Conservation (phyloP, 208 protist species). For the Leishmania gerbilli region DNA sequence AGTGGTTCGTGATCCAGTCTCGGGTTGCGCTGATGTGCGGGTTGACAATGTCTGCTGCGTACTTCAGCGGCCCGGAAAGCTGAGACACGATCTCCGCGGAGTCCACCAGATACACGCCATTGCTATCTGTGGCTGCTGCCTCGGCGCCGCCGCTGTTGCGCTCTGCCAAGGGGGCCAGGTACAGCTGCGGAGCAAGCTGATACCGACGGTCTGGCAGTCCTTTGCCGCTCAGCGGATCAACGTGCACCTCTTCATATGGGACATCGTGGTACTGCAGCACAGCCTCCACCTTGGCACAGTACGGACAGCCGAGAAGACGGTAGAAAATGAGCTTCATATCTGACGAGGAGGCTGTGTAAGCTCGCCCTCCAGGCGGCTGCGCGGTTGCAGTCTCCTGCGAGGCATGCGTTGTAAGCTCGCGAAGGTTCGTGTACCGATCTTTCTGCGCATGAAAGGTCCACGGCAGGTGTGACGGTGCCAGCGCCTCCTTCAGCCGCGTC, state of each 20-base stretch:
- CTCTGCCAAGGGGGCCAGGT: conserved; percentile 35
- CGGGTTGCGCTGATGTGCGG: conserved; percentile 48
- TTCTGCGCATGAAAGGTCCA: conserved; percentile 41
- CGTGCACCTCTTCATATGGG: conserved; percentile 60
- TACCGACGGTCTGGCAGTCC: conserved; percentile 73
- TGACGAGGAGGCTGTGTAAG: conserved; percentile 16
- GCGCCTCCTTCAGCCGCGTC: conserved; percentile 38
- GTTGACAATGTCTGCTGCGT: conserved; percentile 49
- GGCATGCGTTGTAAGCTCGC: conserved; percentile 9
- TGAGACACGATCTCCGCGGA: conserved; percentile 54
- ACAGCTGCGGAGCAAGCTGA: conserved; percentile 72
- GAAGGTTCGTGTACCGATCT: conserved; percentile 13
- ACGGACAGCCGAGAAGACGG: conserved; percentile 80
- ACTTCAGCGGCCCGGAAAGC: conserved; percentile 58
- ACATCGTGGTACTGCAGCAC: conserved; percentile 70
- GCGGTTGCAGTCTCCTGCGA: not conserved
- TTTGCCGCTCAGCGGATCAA: conserved; percentile 71
- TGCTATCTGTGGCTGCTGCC: not conserved
- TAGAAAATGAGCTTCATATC: conserved; percentile 67
- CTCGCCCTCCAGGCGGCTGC: not conserved
- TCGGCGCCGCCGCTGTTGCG: conserved; percentile 1
- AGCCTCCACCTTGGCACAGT: conserved; percentile 84
- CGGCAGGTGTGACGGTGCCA: conserved; percentile 49
- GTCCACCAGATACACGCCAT: conserved; percentile 62
- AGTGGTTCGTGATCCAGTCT: conserved; percentile 71